Evolutionary conservation across 2,329 filamentous ascomycete genomes (phyloP), one percentile per base, ranked within the genome.

Genomic region (Diplodia sapinea): DNA sequence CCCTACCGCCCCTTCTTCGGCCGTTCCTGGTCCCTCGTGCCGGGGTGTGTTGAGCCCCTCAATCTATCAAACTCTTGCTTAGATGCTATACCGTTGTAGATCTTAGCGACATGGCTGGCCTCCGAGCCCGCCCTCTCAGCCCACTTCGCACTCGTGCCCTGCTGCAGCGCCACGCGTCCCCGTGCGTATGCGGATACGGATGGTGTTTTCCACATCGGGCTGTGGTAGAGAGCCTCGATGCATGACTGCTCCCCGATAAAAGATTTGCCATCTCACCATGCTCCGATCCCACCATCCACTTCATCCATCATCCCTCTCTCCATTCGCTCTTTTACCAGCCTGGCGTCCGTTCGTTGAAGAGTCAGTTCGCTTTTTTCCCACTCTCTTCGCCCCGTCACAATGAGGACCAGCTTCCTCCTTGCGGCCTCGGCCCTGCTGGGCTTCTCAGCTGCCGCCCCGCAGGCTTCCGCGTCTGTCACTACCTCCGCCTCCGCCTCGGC

Each of bases 91-190:
- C 43, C 59, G 26, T 9, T 23, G 43, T 2, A 33, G 15, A 63
- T 23, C 23, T 26, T 63, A 51, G 29, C 43, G 59, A 13, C 26
- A 15, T 15, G 43, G 43, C 43, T n/a, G 1, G 33, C 31, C 31
- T 33, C 6, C 31, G 38, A 36, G 43, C n/a, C 17, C 3, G 20
- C 12, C n/a, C 40, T 33, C 57, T 61, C 57, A 51, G 40, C 59
- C 43, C 43, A 59, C 43, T 31, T 13, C 6, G n/a, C 13, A 23
- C 47, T 26, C 43, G 43, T n/a, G 26, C 43, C 56, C 43, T 47
- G 47, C 40, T 63, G 59, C 59, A 33, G 43, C 43, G 47, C 59
- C 59, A 63, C 59, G 59, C 59, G 59, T 63, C 51, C 59, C 29
- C 31, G 59, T 33, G 9, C n/a, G 13, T 8, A 7, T 26, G 40